Percentiles rank a stretch among this genome's conserved stretches.
phyloP scores from a whole-genome alignment of 2,329 filamentous ascomycete species.

The Cadophora sp. region DNA sequence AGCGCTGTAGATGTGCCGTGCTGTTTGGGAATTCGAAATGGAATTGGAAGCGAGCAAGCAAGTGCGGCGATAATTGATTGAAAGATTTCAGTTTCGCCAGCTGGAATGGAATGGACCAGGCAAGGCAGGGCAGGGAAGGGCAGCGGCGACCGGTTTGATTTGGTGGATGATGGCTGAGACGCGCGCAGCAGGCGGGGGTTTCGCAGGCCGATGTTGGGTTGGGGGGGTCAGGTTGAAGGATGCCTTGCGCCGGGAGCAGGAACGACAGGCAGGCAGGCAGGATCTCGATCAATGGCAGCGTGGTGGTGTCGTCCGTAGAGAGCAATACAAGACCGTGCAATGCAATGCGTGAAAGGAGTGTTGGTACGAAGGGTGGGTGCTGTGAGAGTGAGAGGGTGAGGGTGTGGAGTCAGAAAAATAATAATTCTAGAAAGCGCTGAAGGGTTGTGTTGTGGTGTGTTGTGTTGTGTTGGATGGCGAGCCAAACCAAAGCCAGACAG shows the following conservation, averaged over 20 bases:
- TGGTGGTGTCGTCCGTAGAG: too few species aligned
- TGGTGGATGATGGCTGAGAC: constrained; percentile 24
- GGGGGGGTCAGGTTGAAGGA: constrained; percentile 24
- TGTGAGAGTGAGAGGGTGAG: background rate
- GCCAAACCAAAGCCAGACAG: background rate
- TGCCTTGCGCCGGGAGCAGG: constrained; percentile 22
- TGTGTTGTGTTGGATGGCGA: background rate
- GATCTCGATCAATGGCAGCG: background rate
- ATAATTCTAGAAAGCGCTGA: constrained; percentile 3
- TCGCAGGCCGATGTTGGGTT: constrained; percentile 17
- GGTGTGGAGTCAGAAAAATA: background rate
- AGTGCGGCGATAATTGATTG: constrained; percentile 25
- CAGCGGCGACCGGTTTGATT: constrained; percentile 19
- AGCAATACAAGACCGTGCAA: background rate
- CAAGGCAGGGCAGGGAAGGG: background rate
- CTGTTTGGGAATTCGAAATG: constrained; percentile 19
- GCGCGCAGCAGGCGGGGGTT: constrained; percentile 31
- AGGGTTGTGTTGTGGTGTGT: background rate
- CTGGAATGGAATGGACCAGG: constrained; percentile 29
- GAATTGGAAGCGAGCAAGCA: constrained; percentile 25
- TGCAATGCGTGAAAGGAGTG: background rate
- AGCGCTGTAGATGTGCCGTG: constrained; percentile 16
- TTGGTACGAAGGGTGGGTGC: background rate
- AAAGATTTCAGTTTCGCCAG: constrained; percentile 18
- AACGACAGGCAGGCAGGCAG: constrained; percentile 3